Evolutionary conservation across 2,329 filamentous ascomycete genomes (phyloP), one percentile per base, ranked within the genome.

Genomic region (Cladosporium sp.): DNA sequence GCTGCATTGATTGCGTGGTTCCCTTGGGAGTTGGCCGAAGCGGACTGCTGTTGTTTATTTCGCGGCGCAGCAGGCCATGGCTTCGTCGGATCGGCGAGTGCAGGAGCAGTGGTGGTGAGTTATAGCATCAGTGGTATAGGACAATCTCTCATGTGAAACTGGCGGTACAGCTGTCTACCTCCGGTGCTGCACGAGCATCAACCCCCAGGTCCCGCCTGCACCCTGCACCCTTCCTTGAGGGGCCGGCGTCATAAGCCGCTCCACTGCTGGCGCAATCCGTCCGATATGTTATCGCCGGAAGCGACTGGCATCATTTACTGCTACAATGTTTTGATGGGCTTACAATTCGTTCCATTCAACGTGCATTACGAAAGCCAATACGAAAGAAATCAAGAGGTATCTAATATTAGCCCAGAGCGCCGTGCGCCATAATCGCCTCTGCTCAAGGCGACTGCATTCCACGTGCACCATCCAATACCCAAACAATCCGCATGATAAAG

Each of bases 1-100:
- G 46, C 46, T 43, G 46, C 46, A 50, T 50, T 50, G 46, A 50
- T 50, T 32, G 42, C 11, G 34, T 38, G 35, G 38, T 10, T 35
- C 18, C n/a, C 18, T 34, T 28, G 43, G 33, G 16, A 13, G 31
- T 8, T 34, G 18, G 13, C 35, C 13, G n/a, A 38, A 38, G 35
- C 35, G 44, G 33, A 37, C 16, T 35, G 19, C 13, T 43, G 42
- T 9, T 43, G 22, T 42, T 49, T 49, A 49, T 18, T 19, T 28
- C 35, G 38, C 16, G 46, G 31, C 19, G 14, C 11, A 14, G 22
- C 14, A 32, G 10, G 19, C 46, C 46, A 49, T 49, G 37, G 28
- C 37, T 49, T 37, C 16, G 40, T 38, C 35, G 10, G 16, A 14
- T 14, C 35, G 40, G 16, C 18, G 40, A 22, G 31, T 41, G 45